Conservation (phyloP, 1,139 yeast species). For the Geotrichum klebahnii region DNA sequence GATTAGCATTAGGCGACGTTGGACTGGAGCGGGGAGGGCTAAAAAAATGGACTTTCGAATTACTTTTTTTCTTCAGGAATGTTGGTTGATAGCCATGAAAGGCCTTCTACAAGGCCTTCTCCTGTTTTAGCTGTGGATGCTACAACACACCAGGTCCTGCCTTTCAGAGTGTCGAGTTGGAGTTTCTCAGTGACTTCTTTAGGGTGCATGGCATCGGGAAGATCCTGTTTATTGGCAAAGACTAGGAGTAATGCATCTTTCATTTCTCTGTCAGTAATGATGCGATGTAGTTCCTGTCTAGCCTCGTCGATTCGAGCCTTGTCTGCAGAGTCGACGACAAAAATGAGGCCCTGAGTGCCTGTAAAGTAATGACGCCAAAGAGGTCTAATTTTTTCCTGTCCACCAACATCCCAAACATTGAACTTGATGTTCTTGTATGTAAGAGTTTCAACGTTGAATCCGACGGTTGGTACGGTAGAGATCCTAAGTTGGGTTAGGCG, state of each 20-base stretch:
- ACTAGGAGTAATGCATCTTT: slow-evolving; percentile 73
- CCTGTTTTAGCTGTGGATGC: slow-evolving; percentile 89
- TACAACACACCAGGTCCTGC: slow-evolving; percentile 87
- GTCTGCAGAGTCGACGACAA: slow-evolving; percentile 84
- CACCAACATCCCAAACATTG: slow-evolving; percentile 98
- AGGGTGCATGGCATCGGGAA: slow-evolving; percentile 87
- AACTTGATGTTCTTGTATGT: slow-evolving; percentile 81
- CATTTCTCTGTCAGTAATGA: slow-evolving; percentile 75
- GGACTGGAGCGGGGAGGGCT: too few relatives aligned
- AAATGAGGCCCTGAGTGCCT: slow-evolving; percentile 89
- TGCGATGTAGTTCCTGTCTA: slow-evolving; percentile 70
- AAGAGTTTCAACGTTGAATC: slow-evolving; percentile 90
- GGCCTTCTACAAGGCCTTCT: slow-evolving; percentile 85
- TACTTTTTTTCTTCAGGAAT: slow-evolving; percentile 42
- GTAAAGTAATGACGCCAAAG: slow-evolving; percentile 94
- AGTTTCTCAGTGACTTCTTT: slow-evolving; percentile 83
- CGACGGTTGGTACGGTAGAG: slow-evolving; percentile 89
- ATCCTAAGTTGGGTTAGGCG: too few relatives aligned
- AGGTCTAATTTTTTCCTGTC: slow-evolving; percentile 86
- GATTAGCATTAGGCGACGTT: too few relatives aligned
- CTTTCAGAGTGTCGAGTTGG: slow-evolving; percentile 78
- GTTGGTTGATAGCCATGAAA: slow-evolving; percentile 79
- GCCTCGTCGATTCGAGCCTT: slow-evolving; percentile 69
- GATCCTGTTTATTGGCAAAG: too few relatives aligned
- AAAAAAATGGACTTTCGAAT: background rate